Evolutionary conservation across 192 early-diverging fungal genomes (phyloP).

Genomic region (Mortierella alpina): DNA sequence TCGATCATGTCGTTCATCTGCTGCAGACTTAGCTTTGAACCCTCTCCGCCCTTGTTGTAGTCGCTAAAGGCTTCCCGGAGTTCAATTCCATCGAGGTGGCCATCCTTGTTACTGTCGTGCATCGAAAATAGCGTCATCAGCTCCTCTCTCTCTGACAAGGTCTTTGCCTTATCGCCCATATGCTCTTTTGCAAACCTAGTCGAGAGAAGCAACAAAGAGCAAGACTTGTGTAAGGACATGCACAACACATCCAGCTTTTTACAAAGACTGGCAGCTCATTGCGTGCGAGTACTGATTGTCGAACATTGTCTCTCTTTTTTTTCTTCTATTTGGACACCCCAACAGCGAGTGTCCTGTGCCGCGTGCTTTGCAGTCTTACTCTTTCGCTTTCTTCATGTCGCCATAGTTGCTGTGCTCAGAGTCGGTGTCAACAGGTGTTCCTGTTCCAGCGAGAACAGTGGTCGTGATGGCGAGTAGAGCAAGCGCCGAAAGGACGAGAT

Average conservation of each 20-base stretch:
- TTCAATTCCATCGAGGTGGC: slow-evolving; percentile 82
- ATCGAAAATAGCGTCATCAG: slow-evolving; percentile 77
- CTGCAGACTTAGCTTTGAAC: slow-evolving; percentile 43
- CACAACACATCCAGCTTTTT: background rate
- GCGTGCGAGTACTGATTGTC: background rate
- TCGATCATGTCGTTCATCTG: slow-evolving; percentile 77
- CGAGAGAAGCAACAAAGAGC: background rate
- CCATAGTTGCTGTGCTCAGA: slow-evolving; percentile 67
- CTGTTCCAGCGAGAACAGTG: too few species aligned
- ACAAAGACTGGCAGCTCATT: background rate
- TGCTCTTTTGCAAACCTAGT: slow-evolving; percentile 65
- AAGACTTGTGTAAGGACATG: background rate
- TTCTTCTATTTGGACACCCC: background rate
- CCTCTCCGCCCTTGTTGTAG: slow-evolving; percentile 34
- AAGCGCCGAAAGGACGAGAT: too few species aligned
- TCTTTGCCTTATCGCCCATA: slow-evolving; percentile 59
- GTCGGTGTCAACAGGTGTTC: slow-evolving; percentile 20
- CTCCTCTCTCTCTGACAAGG: slow-evolving; percentile 67
- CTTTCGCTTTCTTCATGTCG: slow-evolving; percentile 59
- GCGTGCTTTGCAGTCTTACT: slow-evolving; percentile 27
- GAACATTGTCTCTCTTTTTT: background rate
- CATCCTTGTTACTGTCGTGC: slow-evolving; percentile 79
- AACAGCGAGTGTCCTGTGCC: too few species aligned
- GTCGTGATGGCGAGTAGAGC: too few species aligned
- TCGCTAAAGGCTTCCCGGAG: slow-evolving; percentile 70